These are phyloP conservation scores for Coemansia sp. DNA, from an alignment of 192 early-diverging fungal species.

Conservation along the genomic window DNA sequence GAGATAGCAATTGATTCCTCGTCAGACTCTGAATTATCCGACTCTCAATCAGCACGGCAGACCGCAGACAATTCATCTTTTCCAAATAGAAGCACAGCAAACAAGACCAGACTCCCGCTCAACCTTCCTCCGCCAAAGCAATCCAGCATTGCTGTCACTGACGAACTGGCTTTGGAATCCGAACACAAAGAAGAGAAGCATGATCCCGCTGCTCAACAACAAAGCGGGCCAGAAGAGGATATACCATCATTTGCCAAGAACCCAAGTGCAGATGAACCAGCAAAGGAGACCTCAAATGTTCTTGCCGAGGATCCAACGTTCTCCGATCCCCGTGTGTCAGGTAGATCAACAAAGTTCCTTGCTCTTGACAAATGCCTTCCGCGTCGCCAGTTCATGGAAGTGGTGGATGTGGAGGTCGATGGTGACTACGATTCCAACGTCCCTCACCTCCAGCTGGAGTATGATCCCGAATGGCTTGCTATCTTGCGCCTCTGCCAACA, in stretches of 20 bases:
- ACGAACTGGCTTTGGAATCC: neutral
- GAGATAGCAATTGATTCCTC: conserved; percentile 53
- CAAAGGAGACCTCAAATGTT: neutral
- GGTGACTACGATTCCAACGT: conserved; percentile 42
- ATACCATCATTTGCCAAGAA: no score
- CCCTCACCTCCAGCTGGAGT: conserved; percentile 61
- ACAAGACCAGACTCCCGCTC: conserved; percentile 9
- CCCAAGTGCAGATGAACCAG: no score
- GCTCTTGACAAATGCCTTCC: conserved; percentile 94
- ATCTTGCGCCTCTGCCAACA: conserved; percentile 66
- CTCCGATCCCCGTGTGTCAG: conserved; percentile 21
- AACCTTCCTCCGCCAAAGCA: conserved; percentile 41
- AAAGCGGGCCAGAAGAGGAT: neutral
- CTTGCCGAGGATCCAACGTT: conserved; percentile 2
- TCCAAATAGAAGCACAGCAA: neutral
- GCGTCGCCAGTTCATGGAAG: conserved; percentile 77
- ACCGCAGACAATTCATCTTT: neutral
- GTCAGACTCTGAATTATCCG: conserved; percentile 29
- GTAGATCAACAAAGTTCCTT: conserved; percentile 74
- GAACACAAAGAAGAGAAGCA: neutral
- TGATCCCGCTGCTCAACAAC: neutral
- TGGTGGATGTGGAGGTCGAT: conserved; percentile 60
- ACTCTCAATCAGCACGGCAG: neutral
- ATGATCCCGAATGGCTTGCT: conserved; percentile 84
- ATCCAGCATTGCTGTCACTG: neutral